A percentile compares a stretch with the other conserved stretches of the same genome.
phyloP scores from a whole-genome alignment of 768 basidiomycete species.

The Polyporus arcularius region DNA sequence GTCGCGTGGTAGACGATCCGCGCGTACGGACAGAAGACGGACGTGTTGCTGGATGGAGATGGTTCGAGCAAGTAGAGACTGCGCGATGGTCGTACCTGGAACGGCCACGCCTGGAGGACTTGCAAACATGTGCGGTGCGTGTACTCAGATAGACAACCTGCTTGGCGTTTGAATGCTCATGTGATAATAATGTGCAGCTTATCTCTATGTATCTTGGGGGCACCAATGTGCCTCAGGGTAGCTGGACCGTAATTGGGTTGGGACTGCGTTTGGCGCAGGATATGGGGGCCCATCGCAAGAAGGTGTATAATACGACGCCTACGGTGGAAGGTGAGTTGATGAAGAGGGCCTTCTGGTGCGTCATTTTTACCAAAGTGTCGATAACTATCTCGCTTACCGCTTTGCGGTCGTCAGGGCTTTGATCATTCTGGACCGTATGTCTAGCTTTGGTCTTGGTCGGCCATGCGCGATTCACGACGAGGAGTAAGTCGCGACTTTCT shows the following conservation, averaged over 20 bases:
- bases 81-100: constrained; percentile 34
- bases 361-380: no score
- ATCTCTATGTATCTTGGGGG: constrained; percentile 10
- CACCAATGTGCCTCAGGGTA: not conserved
- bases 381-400: no score
- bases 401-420: constrained; percentile 39
- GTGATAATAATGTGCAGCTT: constrained; percentile 3
- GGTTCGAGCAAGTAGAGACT: constrained; percentile 41
- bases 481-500: constrained; percentile 46
- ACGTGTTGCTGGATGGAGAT: constrained; percentile 44
- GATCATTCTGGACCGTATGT: constrained; percentile 43
- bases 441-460: constrained; percentile 55
- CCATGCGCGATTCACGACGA: constrained; percentile 70
- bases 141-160: not conserved
- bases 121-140: constrained; percentile 14
- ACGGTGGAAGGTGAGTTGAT: constrained; percentile 67
- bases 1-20: constrained; percentile 44
- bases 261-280: constrained; percentile 58
- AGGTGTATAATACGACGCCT: constrained; percentile 48
- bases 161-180: no score
- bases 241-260: constrained; percentile 36
- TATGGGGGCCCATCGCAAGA: constrained; percentile 73
- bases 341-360: constrained; percentile 76
- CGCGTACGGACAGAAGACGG: constrained; percentile 34
- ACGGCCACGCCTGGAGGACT: constrained; percentile 5